Evolutionary conservation across 345 rosid genomes (phyloP), one percentile per base, ranked within the genome.

Genomic region (Linum lewisii): DNA sequence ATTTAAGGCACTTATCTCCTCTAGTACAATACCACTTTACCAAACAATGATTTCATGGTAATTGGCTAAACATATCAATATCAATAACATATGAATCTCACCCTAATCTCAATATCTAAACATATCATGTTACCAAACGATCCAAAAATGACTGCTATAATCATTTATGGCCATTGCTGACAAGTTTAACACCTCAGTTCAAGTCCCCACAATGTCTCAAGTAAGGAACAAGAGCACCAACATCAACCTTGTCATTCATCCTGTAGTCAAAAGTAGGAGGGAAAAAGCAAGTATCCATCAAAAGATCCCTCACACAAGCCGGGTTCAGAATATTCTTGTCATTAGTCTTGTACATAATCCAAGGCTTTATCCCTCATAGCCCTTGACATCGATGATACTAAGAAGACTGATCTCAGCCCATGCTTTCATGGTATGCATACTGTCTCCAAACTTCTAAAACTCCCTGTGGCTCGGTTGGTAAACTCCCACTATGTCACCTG

Each of bases 381-480:
- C 60, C 20, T 6, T 57, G 42, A 32, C 60, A 29, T 57, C 60
- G 16, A 36, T 2, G 2, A 19, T 23, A 36, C 60, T 57, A 1
- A 57, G 42, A 15, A 57, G 60, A 32, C 34, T 14, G 8, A 57
- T 29, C 44, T 57, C 60, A 5, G 42, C n/a, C 22, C 37, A 57
- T 3, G 60, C 60, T n/a, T 32, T 57, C 42, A 57, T 57, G 60
- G 26, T 57, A 20, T 57, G 60, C 34, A 18, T 6, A 8, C 14
- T 57, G 42, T 57, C 22, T 5, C 44, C 42, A 13, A 29, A 57
- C 3, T 57, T 16, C 21, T 57, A 44, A 32, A 4, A n/a, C 60
- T 18, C 42, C 34, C 29, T 44, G 34, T 57, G 60, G 60, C 60
- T 57, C 6, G 60, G 21, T 13, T 57, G 60, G 20, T 57, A 32